phyloP scores from a whole-genome alignment of 345 rosid species.

The Durio zibethinus region DNA sequence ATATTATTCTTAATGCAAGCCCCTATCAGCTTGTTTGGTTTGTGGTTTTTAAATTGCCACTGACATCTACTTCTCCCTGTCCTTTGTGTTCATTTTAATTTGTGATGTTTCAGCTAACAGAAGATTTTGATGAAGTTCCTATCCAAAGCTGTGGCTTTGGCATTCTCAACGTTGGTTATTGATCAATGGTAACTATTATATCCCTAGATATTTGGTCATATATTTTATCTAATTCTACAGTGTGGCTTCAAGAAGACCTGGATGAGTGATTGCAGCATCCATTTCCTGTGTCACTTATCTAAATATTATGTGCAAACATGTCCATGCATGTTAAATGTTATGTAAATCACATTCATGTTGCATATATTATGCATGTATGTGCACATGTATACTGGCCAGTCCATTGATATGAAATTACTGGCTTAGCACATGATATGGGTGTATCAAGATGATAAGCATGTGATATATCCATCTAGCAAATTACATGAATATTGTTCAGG shows the following conservation, averaged over 20 bases:
- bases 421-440: neutral
- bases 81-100: slow-evolving; percentile 2
- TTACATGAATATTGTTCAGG: neutral
- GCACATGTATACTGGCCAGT: neutral
- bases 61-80: neutral
- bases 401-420: neutral
- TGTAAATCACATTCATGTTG: neutral
- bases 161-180: slow-evolving; percentile 91
- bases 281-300: neutral
- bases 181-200: slow-evolving; percentile 57
- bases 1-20: neutral
- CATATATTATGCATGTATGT: neutral
- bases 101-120: slow-evolving; percentile 48
- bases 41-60: neutral
- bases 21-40: neutral
- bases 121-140: slow-evolving; percentile 82
- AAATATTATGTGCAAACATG: neutral
- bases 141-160: slow-evolving; percentile 97
- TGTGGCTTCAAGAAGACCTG: neutral
- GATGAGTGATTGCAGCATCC: neutral
- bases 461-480: neutral
- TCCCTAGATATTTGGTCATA: neutral
- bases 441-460: neutral
- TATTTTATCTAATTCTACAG: slow-evolving; percentile 3
- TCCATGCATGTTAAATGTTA: neutral